Percentiles rank a stretch among this genome's conserved stretches.
Evolutionary conservation across 176 grass and related monocot species (phyloP).

Genomic region (Bolboschoenus planiculmis): DNA sequence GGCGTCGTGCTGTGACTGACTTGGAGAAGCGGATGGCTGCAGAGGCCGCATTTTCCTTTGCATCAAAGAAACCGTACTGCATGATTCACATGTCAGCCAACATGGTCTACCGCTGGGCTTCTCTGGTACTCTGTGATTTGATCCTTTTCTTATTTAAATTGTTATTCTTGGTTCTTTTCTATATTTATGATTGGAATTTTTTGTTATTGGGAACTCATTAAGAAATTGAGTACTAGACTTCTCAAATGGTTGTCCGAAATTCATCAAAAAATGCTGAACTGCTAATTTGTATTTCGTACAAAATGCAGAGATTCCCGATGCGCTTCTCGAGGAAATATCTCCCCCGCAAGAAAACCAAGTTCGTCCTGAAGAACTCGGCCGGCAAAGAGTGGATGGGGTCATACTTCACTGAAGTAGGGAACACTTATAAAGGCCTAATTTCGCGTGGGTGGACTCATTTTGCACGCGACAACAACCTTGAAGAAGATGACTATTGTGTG

Average conservation of each 20-base stretch:
- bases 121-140: not conserved
- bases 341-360: constrained; percentile 31
- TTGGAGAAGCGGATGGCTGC: constrained; percentile 42
- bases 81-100: constrained; percentile 52
- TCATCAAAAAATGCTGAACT: not conserved
- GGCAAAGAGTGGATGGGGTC: constrained; percentile 45
- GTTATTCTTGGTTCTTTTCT: not conserved
- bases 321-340: constrained; percentile 54
- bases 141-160: not conserved
- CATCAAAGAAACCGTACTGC: constrained; percentile 48
- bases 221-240: not conserved
- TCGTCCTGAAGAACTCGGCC: constrained; percentile 38
- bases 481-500: constrained; percentile 74
- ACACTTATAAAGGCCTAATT: constrained; percentile 31
- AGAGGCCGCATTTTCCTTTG: constrained; percentile 53
- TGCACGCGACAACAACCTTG: constrained; percentile 49
- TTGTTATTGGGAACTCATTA: not conserved
- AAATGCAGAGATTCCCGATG: constrained; percentile 54
- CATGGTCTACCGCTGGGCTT: constrained; percentile 44
- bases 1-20: constrained; percentile 31
- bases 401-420: constrained; percentile 27
- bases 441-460: constrained; percentile 66
- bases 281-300: not conserved
- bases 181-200: not conserved
- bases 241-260: not conserved